phyloP scores from a whole-genome alignment of 441 rosid genomes.

The Populus hybrid region DNA sequence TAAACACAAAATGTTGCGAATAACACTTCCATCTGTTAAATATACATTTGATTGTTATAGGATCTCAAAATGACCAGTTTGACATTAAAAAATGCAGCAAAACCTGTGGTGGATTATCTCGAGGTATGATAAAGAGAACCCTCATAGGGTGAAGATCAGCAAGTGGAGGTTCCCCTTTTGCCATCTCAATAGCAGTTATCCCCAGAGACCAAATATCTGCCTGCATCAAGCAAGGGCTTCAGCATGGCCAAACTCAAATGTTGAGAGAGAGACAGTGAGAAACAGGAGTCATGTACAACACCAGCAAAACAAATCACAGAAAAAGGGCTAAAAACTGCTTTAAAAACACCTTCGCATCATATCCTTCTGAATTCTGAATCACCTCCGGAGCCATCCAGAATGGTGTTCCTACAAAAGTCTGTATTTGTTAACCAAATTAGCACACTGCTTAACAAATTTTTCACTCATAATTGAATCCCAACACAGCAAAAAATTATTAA shows the following conservation, averaged over 20 bases:
- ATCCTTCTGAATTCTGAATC: too few relatives aligned
- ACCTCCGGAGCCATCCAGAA: too few relatives aligned
- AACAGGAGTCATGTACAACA: conserved; percentile 2
- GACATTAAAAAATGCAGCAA: conserved; percentile 26
- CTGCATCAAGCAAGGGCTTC: conserved; percentile 42
- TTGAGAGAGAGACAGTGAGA: neutral
- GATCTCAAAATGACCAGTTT: conserved; percentile 16
- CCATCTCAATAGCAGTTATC: conserved; percentile 98
- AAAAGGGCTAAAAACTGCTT: conserved; percentile 5
- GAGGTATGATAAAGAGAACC: conserved; percentile 97
- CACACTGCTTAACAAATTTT: too few relatives aligned
- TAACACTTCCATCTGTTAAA: neutral
- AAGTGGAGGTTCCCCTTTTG: conserved; percentile 99
- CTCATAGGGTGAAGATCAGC: conserved; percentile 99
- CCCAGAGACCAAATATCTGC: conserved; percentile 99
- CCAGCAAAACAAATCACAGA: conserved; percentile 14
- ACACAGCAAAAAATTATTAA: conserved; percentile 14
- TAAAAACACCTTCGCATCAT: conserved; percentile 40
- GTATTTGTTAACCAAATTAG: too few relatives aligned
- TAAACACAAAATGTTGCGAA: conserved; percentile 16
- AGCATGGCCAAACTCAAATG: conserved; percentile 18
- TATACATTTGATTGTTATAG: neutral
- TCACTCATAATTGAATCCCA: too few relatives aligned
- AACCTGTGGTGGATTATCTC: conserved; percentile 99
- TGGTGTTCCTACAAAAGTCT: too few relatives aligned